These are phyloP conservation scores for Albizia julibrissin DNA, from an alignment of 306 rosid genomes.

Conservation along the genomic window DNA sequence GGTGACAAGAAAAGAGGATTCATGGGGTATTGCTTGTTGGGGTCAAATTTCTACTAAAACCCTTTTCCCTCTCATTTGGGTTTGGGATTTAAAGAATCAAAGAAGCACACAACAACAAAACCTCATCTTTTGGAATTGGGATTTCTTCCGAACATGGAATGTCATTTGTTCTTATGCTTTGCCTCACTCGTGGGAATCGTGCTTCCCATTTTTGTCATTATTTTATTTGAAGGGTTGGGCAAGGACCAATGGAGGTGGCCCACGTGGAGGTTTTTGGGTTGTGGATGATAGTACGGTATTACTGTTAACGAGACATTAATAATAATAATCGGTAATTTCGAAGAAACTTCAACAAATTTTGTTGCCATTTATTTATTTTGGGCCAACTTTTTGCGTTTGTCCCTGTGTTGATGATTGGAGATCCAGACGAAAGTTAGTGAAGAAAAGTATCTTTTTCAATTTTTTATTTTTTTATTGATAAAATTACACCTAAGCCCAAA, in stretches of 20 bases:
- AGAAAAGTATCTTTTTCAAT: neutral
- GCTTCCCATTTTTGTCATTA: neutral
- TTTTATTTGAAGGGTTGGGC: neutral
- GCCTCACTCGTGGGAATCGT: slow-evolving; percentile 28
- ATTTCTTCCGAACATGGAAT: slow-evolving; percentile 31
- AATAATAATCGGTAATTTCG: neutral
- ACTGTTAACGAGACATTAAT: too few relatives aligned
- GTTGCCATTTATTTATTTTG: neutral
- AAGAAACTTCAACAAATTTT: neutral
- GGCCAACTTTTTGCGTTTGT: neutral
- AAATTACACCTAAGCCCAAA: too few relatives aligned
- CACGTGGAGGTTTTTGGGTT: neutral
- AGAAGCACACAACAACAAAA: neutral
- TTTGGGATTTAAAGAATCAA: slow-evolving; percentile 1
- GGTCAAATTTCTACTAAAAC: slow-evolving; percentile 20
- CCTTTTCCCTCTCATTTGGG: slow-evolving; percentile 33
- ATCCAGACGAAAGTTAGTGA: too few relatives aligned
- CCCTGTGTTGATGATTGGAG: neutral
- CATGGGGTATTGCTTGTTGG: slow-evolving; percentile 44
- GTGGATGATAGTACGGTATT: neutral
- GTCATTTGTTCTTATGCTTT: slow-evolving; percentile 42
- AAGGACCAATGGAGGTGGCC: neutral
- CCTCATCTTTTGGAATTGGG: slow-evolving; percentile 27
- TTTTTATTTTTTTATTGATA: too few relatives aligned
- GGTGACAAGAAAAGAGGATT: slow-evolving; percentile 31